phyloP scores from a whole-genome alignment of 345 rosid species.

The Citrus reticulata region DNA sequence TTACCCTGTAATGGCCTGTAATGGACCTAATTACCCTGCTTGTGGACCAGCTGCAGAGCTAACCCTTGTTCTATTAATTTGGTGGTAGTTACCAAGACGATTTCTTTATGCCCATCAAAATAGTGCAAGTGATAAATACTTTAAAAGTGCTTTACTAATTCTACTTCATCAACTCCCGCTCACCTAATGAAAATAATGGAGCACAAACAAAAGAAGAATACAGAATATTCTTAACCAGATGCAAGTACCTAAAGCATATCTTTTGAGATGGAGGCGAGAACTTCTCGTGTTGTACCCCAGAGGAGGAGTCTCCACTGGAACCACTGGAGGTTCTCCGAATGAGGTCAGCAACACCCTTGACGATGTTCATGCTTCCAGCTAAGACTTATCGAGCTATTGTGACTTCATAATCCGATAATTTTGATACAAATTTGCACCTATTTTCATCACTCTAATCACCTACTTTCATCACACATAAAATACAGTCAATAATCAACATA shows the following conservation, averaged over 20 bases:
- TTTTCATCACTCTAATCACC: conserved; percentile 19
- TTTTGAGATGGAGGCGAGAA: conserved; percentile 50
- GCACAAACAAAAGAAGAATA: background rate
- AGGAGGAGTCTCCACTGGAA: conserved; percentile 40
- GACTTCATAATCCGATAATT: conserved; percentile 12
- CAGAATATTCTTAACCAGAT: conserved; percentile 1
- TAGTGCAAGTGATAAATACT: background rate
- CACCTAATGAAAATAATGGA: conserved; percentile 4
- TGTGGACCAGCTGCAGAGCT: too few relatives aligned
- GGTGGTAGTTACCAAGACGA: too few relatives aligned
- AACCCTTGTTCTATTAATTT: too few relatives aligned
- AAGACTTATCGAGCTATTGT: conserved; percentile 11
- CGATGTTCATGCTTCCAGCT: conserved; percentile 56
- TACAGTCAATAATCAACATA: background rate
- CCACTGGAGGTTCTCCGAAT: conserved; percentile 57
- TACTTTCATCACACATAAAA: conserved; percentile 5
- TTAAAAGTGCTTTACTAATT: background rate
- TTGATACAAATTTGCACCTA: conserved; percentile 13
- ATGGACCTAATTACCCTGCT: too few relatives aligned
- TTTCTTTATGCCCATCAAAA: background rate
- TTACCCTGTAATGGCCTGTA: too few relatives aligned
- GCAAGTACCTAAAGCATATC: conserved; percentile 51
- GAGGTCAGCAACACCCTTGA: conserved; percentile 77
- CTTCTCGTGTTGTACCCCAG: conserved; percentile 38
- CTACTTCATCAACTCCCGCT: background rate